Conservation (phyloP, 202 grass and related monocot genomes). For the Sporobolus alterniflorus region DNA sequence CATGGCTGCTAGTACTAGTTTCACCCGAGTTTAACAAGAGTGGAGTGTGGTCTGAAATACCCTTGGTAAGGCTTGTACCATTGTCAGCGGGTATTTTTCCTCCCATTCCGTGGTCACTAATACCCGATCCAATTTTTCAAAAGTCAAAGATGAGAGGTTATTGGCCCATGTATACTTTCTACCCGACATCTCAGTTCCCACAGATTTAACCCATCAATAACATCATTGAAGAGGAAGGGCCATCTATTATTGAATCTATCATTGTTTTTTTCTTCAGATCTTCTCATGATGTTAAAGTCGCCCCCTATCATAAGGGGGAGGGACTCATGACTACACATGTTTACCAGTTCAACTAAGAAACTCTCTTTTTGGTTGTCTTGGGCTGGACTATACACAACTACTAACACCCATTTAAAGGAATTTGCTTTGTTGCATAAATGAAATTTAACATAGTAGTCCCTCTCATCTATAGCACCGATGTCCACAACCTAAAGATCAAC, state of each 20-base stretch:
- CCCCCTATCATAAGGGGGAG: not conserved
- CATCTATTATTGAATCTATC: not conserved
- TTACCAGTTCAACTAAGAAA: not conserved
- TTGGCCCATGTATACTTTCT: not conserved
- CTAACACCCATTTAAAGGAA: not conserved
- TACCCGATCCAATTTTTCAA: not conserved
- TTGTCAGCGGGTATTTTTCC: not conserved
- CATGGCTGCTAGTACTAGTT: too few species aligned
- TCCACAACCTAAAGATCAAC: not conserved
- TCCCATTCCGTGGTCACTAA: not conserved
- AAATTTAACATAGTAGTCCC: not conserved
- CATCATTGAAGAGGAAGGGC: not conserved
- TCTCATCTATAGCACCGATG: not conserved
- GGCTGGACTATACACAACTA: not conserved
- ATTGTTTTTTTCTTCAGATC: not conserved
- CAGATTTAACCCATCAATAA: not conserved
- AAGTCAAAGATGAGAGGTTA: not conserved
- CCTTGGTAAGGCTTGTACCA: too few species aligned
- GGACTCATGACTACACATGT: not conserved
- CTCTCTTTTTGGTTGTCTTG: not conserved
- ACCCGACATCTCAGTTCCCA: not conserved
- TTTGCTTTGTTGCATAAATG: not conserved
- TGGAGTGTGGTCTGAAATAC: too few species aligned
- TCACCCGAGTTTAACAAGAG: too few species aligned
- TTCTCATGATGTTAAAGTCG: not conserved